A percentile compares a stretch with the other conserved stretches of the same genome.
phyloP scores from a whole-genome alignment of 148 eudicot genomes.

The Polygonum aviculare region DNA sequence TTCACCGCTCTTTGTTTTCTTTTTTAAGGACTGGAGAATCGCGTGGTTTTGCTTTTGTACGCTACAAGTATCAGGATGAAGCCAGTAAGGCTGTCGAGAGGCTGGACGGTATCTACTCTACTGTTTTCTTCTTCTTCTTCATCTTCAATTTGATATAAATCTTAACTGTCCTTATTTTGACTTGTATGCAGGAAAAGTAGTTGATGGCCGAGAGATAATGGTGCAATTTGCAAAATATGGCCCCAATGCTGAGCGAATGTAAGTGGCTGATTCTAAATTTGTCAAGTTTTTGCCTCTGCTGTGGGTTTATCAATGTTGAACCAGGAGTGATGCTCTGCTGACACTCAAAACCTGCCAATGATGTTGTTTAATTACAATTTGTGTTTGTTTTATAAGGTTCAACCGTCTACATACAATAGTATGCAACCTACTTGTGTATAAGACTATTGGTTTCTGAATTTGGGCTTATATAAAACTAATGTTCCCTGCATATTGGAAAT shows the following conservation, averaged over 20 bases:
- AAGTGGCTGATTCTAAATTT: not conserved
- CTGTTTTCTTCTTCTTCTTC: no score
- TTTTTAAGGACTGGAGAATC: slow-evolving; percentile 85
- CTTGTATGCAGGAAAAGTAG: slow-evolving; percentile 28
- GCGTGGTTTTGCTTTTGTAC: slow-evolving; percentile 94
- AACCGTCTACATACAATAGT: not conserved
- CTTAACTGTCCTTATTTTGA: not conserved
- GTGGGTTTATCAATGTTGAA: no score
- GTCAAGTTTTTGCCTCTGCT: not conserved
- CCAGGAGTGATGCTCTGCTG: not conserved
- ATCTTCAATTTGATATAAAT: no score
- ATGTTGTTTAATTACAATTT: no score
- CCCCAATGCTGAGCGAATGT: slow-evolving; percentile 52
- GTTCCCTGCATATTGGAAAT: no score
- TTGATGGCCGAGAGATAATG: slow-evolving; percentile 52
- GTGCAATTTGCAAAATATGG: slow-evolving; percentile 56
- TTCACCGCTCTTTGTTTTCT: not conserved
- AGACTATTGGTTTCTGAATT: no score
- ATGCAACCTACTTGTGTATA: not conserved
- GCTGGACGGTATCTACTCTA: slow-evolving; percentile 32
- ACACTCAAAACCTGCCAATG: not conserved
- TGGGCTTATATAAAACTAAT: no score
- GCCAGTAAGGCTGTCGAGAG: slow-evolving; percentile 56
- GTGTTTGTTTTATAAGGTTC: not conserved
- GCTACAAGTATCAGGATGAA: slow-evolving; percentile 60